These are phyloP conservation scores for Phytophthora meadii DNA, from an alignment of 352 stramenopile species.

Conservation along the genomic window DNA sequence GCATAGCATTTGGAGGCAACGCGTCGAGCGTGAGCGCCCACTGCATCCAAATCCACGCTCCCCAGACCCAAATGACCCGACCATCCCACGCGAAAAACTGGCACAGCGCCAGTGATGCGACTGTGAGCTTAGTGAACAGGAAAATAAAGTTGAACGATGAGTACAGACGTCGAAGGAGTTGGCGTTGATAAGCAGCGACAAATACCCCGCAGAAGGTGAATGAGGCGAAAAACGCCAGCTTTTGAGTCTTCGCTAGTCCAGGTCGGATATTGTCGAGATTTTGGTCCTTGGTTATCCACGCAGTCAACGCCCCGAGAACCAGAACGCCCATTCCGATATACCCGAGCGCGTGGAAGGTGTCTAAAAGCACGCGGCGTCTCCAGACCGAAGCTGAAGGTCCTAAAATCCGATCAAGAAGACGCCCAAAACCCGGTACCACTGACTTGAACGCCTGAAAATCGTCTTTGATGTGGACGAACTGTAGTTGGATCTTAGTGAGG, in stretches of 20 bases:
- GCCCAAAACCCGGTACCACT: constrained; percentile 24
- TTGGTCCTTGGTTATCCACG: constrained; percentile 18
- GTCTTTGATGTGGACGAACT: constrained; percentile 16
- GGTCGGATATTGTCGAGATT: constrained; percentile 20
- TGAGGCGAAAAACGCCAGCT: constrained; percentile 16
- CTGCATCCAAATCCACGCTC: constrained; percentile 42
- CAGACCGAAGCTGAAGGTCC: background rate
- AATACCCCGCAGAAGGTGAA: constrained; percentile 26
- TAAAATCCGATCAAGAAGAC: constrained; percentile 19
- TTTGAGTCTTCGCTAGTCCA: constrained; percentile 17
- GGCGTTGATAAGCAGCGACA: constrained; percentile 31
- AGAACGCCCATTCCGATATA: constrained; percentile 18
- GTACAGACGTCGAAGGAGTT: constrained; percentile 26
- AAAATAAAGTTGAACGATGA: constrained; percentile 46
- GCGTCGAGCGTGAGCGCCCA: constrained; percentile 45
- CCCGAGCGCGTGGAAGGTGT: constrained; percentile 14
- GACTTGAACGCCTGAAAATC: constrained; percentile 22
- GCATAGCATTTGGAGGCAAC: constrained; percentile 25
- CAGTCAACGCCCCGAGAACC: constrained; percentile 10
- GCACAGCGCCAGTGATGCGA: constrained; percentile 20
- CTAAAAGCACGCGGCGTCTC: constrained; percentile 14
- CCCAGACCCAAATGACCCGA: constrained; percentile 20
- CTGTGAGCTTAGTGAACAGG: constrained; percentile 32
- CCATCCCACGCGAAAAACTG: constrained; percentile 32
- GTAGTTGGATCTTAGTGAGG: constrained; percentile 22